These are phyloP conservation scores for Aspergillus uvarum DNA, from an alignment of 2,329 filamentous ascomycete genomes.

Conservation along the genomic window DNA sequence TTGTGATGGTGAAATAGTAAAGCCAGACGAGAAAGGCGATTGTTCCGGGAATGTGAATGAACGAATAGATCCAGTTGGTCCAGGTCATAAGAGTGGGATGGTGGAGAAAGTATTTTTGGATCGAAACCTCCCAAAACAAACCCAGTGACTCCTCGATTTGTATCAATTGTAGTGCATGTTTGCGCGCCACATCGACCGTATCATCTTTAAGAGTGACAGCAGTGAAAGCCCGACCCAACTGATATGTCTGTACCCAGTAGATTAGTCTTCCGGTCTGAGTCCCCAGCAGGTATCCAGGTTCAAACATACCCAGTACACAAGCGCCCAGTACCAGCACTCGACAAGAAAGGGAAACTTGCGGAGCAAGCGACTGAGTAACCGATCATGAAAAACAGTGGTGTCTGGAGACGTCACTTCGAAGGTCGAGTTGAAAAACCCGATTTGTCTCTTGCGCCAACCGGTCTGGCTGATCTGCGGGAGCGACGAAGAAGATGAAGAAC, in stretches of 20 bases:
- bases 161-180: slow-evolving; percentile 67
- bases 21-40: slow-evolving; percentile 68
- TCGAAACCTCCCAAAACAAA: slow-evolving; percentile 63
- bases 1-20: slow-evolving; percentile 68
- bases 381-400: slow-evolving; percentile 59
- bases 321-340: slow-evolving; percentile 74
- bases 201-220: slow-evolving; percentile 67
- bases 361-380: slow-evolving; percentile 63
- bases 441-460: slow-evolving; percentile 52
- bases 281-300: not conserved
- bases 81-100: slow-evolving; percentile 61
- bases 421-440: slow-evolving; percentile 49
- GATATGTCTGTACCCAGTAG: slow-evolving; percentile 60
- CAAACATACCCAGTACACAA: slow-evolving; percentile 72
- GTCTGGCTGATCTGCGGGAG: slow-evolving; percentile 44
- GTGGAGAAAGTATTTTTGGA: slow-evolving; percentile 60
- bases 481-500: slow-evolving; percentile 40
- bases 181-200: slow-evolving; percentile 66
- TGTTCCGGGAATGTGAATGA: slow-evolving; percentile 75
- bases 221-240: slow-evolving; percentile 70
- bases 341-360: slow-evolving; percentile 69
- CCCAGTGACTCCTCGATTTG: slow-evolving; percentile 63
- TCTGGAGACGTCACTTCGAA: slow-evolving; percentile 59
- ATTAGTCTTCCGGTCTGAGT: slow-evolving; percentile 10
- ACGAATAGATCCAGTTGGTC: slow-evolving; percentile 73